A percentile compares a stretch with the other conserved stretches of the same genome.
Conservation (phyloP, 345 rosid species). For the Eucalyptus erythrocorys region DNA sequence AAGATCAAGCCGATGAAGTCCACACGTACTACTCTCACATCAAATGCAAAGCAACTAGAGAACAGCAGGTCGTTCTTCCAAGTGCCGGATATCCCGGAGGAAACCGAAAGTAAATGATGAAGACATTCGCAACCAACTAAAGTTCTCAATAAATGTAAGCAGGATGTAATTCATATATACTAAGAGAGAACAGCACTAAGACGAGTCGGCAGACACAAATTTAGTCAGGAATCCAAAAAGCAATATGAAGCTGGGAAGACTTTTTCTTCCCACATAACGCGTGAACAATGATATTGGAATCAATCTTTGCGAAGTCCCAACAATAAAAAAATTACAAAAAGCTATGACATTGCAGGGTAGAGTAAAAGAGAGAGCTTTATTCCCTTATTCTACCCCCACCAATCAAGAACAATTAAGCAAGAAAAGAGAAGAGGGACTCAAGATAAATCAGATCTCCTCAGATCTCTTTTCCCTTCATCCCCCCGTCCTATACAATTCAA, state of each 20-base stretch:
- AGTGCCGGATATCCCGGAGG: background rate
- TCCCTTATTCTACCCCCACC: conserved; percentile 22
- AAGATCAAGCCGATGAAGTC: background rate
- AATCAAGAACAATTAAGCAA: background rate
- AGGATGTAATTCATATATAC: background rate
- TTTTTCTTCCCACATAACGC: conserved; percentile 10
- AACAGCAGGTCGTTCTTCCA: background rate
- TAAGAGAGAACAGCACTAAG: background rate
- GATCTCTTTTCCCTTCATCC: conserved; percentile 4
- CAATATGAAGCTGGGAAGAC: conserved; percentile 2
- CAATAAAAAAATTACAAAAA: background rate
- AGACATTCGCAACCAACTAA: background rate
- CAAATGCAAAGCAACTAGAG: background rate
- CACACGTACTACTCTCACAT: background rate
- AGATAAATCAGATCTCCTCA: conserved; percentile 4
- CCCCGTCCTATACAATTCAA: conserved; percentile 37
- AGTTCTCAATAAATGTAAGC: background rate
- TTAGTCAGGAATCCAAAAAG: background rate
- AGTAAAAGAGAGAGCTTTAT: conserved; percentile 23
- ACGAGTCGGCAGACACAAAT: background rate
- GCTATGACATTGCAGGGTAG: conserved; percentile 9
- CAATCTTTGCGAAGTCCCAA: conserved; percentile 1
- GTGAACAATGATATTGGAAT: background rate
- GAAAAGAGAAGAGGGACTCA: background rate
- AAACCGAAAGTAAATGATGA: background rate